Evolutionary conservation across 768 basidiomycete genomes (phyloP).

Genomic region (Russula dissimulans): DNA sequence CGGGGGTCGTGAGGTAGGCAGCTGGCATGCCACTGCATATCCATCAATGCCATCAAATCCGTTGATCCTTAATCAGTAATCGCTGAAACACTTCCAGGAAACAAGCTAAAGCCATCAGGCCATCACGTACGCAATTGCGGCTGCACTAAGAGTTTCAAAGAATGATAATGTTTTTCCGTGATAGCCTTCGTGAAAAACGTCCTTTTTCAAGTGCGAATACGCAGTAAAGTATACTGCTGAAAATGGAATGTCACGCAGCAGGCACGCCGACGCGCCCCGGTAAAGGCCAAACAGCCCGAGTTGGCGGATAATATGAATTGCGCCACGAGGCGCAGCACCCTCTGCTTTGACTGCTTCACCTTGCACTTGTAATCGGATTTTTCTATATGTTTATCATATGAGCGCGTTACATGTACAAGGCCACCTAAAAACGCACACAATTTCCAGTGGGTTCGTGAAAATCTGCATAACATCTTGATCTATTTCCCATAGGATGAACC

Average conservation of each 20-base stretch:
- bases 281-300: constrained; percentile 90
- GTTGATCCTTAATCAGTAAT: constrained; percentile 2
- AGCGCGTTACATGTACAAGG: neutral
- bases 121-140: constrained; percentile 65
- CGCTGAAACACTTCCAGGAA: neutral
- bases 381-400: constrained; percentile 36
- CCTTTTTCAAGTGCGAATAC: constrained; percentile 85
- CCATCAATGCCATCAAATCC: constrained; percentile 13
- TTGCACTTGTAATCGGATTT: constrained; percentile 92
- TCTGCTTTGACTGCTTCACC: constrained; percentile 88
- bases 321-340: constrained; percentile 74
- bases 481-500: neutral
- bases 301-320: constrained; percentile 86
- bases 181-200: constrained; percentile 91
- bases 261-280: constrained; percentile 85
- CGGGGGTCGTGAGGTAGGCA: constrained; percentile 86
- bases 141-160: constrained; percentile 76
- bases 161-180: constrained; percentile 91
- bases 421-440: constrained; percentile 52
- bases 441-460: constrained; percentile 96
- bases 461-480: constrained; percentile 39
- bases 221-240: constrained; percentile 89
- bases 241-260: constrained; percentile 94
- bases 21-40: constrained; percentile 88
- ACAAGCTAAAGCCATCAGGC: neutral